Percentiles rank a stretch among this genome's conserved stretches.
Evolutionary conservation across 2,329 filamentous ascomycete species (phyloP).

Genomic region (Aureobasidium sp.): DNA sequence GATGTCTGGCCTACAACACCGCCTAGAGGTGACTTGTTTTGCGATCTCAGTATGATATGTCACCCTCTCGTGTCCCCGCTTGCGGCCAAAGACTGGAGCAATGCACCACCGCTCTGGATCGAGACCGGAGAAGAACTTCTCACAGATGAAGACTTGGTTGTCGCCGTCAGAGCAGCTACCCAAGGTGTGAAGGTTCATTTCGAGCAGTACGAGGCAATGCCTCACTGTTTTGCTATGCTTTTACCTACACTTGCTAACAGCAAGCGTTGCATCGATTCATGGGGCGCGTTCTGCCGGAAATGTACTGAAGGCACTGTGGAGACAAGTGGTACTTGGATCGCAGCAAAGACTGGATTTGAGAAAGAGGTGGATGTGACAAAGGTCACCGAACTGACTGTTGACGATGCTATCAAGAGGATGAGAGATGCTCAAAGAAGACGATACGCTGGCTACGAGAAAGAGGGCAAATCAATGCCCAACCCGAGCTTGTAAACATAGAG

Average conservation of each 20-base stretch:
- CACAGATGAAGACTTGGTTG: constrained; percentile 54
- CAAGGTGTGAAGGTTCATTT: constrained; percentile 56
- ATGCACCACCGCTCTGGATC: constrained; percentile 58
- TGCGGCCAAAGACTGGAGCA: constrained; percentile 49
- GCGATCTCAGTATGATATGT: constrained; percentile 32
- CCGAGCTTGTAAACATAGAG: constrained; percentile 18
- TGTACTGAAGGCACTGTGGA: constrained; percentile 21
- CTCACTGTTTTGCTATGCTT: constrained; percentile 54
- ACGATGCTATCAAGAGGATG: constrained; percentile 17
- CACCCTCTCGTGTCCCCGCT: constrained; percentile 64
- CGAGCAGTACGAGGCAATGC: constrained; percentile 73
- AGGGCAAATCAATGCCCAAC: constrained; percentile 25
- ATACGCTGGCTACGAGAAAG: constrained; percentile 23
- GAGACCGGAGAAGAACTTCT: constrained; percentile 64
- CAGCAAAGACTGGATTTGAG: constrained; percentile 24
- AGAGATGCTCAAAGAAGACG: constrained; percentile 23
- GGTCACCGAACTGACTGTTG: constrained; percentile 15
- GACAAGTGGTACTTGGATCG: constrained; percentile 23
- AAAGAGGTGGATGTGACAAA: constrained; percentile 19
- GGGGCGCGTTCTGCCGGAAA: constrained; percentile 22
- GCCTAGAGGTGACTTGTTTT: constrained; percentile 40
- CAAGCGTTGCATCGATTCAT: constrained; percentile 28
- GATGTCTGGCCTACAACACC: constrained; percentile 37
- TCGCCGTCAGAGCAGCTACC: constrained; percentile 47
- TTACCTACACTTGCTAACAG: constrained; percentile 26